Evolutionary conservation across 2,329 filamentous ascomycete genomes (phyloP).

Genomic region (Drechslerella dactyloides): DNA sequence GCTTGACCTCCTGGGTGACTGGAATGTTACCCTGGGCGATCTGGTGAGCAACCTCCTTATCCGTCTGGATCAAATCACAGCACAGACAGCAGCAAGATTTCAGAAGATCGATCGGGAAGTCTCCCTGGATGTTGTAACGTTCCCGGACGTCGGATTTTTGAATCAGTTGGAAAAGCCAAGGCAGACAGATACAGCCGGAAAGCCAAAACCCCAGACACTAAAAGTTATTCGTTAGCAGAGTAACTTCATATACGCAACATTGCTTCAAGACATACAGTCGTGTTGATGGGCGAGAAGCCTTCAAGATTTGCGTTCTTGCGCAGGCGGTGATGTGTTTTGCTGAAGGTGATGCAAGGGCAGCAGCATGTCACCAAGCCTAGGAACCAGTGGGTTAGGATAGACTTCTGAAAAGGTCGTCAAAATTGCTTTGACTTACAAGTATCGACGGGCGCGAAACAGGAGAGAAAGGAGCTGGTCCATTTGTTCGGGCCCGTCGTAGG

Average conservation of each 20-base stretch:
- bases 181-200: constrained; percentile 46
- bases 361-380: constrained; percentile 56
- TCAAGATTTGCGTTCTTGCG: constrained; percentile 56
- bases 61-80: constrained; percentile 67
- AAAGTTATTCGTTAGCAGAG: background rate
- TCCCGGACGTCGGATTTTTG: constrained; percentile 65
- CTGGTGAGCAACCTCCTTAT: constrained; percentile 55
- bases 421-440: constrained; percentile 21
- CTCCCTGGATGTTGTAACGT: constrained; percentile 64
- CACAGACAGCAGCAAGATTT: constrained; percentile 65
- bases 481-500: constrained; percentile 46
- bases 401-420: background rate
- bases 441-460: constrained; percentile 39
- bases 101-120: constrained; percentile 63
- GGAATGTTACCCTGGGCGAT: constrained; percentile 42
- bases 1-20: constrained; percentile 40
- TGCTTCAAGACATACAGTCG: constrained; percentile 51
- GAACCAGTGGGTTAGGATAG: background rate
- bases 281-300: constrained; percentile 56
- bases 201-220: constrained; percentile 50
- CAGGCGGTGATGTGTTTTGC: constrained; percentile 57
- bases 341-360: constrained; percentile 58
- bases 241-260: background rate
- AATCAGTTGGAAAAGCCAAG: constrained; percentile 61
- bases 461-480: constrained; percentile 29